These are phyloP conservation scores for Monascus ruber DNA, from an alignment of 2,329 filamentous ascomycete genomes.

Conservation along the genomic window DNA sequence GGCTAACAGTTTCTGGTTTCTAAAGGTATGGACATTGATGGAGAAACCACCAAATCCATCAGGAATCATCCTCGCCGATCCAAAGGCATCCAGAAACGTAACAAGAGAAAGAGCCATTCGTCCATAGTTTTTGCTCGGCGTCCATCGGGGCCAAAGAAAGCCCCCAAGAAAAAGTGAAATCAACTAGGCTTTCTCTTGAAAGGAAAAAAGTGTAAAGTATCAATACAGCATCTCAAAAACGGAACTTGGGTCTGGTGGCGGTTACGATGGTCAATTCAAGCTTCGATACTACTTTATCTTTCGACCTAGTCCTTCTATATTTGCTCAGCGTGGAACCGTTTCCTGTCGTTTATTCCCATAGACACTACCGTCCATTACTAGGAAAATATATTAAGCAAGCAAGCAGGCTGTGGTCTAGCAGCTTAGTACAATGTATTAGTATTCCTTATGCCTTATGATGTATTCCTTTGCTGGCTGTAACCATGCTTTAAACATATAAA, in stretches of 20 bases:
- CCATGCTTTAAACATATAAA: too few relatives aligned
- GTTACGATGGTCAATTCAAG: background rate
- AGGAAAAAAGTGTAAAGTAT: conserved; percentile 4
- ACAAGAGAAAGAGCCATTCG: conserved; percentile 24
- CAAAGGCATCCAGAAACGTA: conserved; percentile 29
- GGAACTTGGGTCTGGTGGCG: background rate
- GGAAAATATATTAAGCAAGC: too few relatives aligned
- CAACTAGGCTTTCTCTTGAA: conserved; percentile 1
- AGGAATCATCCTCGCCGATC: conserved; percentile 15
- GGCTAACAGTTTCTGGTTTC: background rate
- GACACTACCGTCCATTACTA: too few relatives aligned
- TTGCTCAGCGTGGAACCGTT: too few relatives aligned
- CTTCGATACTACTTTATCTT: background rate
- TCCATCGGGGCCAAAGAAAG: conserved; percentile 20
- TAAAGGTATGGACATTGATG: conserved; percentile 32
- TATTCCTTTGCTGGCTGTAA: too few relatives aligned
- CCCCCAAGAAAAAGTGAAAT: conserved; percentile 21
- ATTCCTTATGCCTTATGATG: too few relatives aligned
- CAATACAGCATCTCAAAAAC: background rate
- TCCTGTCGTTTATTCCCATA: too few relatives aligned
- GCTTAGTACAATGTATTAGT: too few relatives aligned
- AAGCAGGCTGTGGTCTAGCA: too few relatives aligned
- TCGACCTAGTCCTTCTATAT: background rate
- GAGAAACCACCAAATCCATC: conserved; percentile 8
- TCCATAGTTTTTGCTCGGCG: conserved; percentile 29